phyloP scores from a whole-genome alignment of 169 alveolate genomes.

The Cystoisospora suis region DNA sequence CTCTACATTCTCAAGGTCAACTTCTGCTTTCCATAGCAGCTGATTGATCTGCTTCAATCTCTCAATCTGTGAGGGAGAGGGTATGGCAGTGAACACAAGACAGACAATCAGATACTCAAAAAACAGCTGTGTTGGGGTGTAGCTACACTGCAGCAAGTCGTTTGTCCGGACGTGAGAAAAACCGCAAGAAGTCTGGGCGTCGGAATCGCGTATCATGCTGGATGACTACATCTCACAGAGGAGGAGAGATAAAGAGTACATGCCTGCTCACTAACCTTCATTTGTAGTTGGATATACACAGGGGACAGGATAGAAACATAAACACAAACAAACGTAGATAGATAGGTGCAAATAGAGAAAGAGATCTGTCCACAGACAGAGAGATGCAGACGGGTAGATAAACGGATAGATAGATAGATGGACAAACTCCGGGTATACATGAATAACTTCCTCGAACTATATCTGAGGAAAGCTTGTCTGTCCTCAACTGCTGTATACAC shows the following conservation, averaged over 20 bases:
- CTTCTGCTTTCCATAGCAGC: conserved; percentile 77
- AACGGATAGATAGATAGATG: too few species aligned
- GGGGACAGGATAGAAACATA: neutral
- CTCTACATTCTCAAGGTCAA: conserved; percentile 72
- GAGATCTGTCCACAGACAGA: neutral
- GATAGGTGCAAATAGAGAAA: neutral
- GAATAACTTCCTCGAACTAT: too few species aligned
- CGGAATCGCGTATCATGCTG: too few species aligned
- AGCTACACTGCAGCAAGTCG: too few species aligned
- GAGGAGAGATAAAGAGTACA: too few species aligned
- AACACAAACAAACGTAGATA: neutral
- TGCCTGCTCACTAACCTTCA: neutral
- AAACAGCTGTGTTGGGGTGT: too few species aligned
- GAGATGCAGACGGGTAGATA: neutral
- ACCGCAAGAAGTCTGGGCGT: too few species aligned
- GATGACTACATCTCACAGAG: too few species aligned
- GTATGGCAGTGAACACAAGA: too few species aligned
- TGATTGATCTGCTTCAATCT: conserved; percentile 68
- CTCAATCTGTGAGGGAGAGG: neutral
- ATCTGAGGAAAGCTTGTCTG: neutral
- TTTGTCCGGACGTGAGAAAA: too few species aligned
- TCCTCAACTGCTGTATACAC: neutral
- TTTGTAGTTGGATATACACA: neutral
- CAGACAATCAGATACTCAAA: too few species aligned
- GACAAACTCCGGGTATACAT: too few species aligned